Conservation (phyloP, 2,329 filamentous ascomycete genomes). For the Akanthomyces dipterigenus region DNA sequence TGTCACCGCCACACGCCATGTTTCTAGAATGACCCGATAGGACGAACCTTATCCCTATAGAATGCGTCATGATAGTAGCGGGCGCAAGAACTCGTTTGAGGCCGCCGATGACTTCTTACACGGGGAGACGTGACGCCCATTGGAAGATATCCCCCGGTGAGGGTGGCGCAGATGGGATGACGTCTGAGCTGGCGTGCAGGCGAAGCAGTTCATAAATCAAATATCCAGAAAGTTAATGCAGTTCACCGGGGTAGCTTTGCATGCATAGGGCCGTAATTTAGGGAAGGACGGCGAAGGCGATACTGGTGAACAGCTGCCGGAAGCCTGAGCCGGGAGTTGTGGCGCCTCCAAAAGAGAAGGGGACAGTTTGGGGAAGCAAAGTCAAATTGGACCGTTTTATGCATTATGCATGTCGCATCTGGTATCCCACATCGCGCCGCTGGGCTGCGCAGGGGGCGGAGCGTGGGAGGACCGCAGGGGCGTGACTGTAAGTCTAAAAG, state of each 20-base stretch:
- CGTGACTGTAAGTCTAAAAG: neutral
- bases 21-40: neutral
- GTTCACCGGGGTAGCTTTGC: slow-evolving; percentile 4
- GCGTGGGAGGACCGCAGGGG: neutral
- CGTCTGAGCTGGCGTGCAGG: neutral
- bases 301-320: neutral
- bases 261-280: slow-evolving; percentile 4
- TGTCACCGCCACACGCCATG: neutral
- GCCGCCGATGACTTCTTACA: neutral
- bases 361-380: neutral
- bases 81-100: neutral
- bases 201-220: slow-evolving; percentile 3
- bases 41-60: neutral
- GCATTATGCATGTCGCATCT: slow-evolving; percentile 10
- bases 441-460: neutral
- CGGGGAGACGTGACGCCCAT: neutral
- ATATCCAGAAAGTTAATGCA: neutral
- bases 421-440: slow-evolving; percentile 4
- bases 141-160: neutral
- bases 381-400: slow-evolving; percentile 11
- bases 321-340: neutral
- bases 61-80: neutral
- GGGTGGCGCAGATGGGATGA: neutral
- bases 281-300: slow-evolving; percentile 1
- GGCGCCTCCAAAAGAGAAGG: neutral